Percentiles rank a stretch among this genome's conserved stretches.
These are phyloP conservation scores for Lizonia empirigonia DNA, from an alignment of 2,329 filamentous ascomycete species.

Conservation along the genomic window DNA sequence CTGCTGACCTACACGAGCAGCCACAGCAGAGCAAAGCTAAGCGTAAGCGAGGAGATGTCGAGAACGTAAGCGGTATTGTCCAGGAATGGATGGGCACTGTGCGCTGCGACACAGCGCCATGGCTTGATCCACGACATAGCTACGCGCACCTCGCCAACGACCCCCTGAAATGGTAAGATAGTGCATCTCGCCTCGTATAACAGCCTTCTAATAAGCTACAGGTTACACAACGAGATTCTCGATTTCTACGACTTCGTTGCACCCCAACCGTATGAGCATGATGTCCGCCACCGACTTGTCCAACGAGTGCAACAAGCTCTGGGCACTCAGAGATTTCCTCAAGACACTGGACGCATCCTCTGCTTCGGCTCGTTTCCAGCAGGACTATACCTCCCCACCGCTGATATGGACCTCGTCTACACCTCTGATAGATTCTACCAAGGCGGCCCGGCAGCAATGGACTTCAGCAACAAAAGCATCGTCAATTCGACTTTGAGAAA, in stretches of 20 bases:
- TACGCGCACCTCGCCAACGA: slow-evolving; percentile 61
- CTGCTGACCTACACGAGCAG: slow-evolving; percentile 18
- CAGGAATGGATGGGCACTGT: slow-evolving; percentile 51
- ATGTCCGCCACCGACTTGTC: slow-evolving; percentile 74
- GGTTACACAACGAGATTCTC: slow-evolving; percentile 85
- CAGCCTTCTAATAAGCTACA: slow-evolving; percentile 40
- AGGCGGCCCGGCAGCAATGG: slow-evolving; percentile 52
- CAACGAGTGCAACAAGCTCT: slow-evolving; percentile 68
- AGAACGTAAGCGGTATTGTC: slow-evolving; percentile 43
- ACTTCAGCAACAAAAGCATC: slow-evolving; percentile 45
- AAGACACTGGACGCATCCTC: slow-evolving; percentile 62
- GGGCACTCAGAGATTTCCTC: slow-evolving; percentile 34
- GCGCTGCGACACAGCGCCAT: slow-evolving; percentile 58
- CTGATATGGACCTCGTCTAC: slow-evolving; percentile 93
- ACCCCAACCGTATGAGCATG: slow-evolving; percentile 77
- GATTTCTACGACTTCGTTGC: slow-evolving; percentile 88
- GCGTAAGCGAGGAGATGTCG: slow-evolving; percentile 64
- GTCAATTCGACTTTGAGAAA: slow-evolving; percentile 64
- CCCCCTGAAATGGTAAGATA: slow-evolving; percentile 55
- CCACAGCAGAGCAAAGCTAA: slow-evolving; percentile 55
- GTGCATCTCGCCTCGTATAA: not conserved
- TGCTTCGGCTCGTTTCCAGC: slow-evolving; percentile 95
- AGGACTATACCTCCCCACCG: slow-evolving; percentile 73
- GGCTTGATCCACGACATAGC: slow-evolving; percentile 34
- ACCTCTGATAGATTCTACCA: slow-evolving; percentile 67